Percentiles rank a stretch among this genome's conserved stretches.
phyloP scores from a whole-genome alignment of 495 filamentous ascomycete species.

The Hypoxylon cercidicola region DNA sequence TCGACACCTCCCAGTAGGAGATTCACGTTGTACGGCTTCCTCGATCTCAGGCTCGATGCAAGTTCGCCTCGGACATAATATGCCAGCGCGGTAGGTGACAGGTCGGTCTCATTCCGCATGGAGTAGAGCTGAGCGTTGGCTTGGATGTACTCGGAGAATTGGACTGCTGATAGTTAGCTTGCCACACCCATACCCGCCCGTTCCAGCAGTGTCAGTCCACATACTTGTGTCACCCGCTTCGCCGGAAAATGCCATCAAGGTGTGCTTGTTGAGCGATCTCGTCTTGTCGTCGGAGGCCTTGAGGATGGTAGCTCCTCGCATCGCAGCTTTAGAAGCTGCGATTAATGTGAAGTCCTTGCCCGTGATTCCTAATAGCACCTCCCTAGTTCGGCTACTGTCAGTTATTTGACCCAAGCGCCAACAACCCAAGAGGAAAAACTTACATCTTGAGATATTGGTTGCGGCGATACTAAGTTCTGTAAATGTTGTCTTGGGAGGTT shows the following conservation, averaged over 20 bases:
- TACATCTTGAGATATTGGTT: conserved; percentile 48
- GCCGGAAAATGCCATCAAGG: conserved; percentile 94
- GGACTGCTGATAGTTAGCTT: conserved; percentile 70
- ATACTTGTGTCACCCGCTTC: conserved; percentile 96
- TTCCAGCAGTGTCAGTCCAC: conserved; percentile 20
- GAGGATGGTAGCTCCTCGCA: conserved; percentile 95
- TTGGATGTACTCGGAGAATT: conserved; percentile 99
- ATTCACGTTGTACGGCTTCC: conserved; percentile 95
- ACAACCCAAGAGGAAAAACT: not conserved
- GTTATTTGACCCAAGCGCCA: not conserved
- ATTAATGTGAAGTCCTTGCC: conserved; percentile 99
- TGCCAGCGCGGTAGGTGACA: conserved; percentile 86
- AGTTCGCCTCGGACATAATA: conserved; percentile 94
- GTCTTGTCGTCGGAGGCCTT: conserved; percentile 99
- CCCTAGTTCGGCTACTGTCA: conserved; percentile 65
- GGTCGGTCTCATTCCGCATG: conserved; percentile 94
- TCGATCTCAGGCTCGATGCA: conserved; percentile 86
- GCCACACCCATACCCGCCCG: conserved; percentile 2
- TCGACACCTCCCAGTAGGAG: conserved; percentile 93
- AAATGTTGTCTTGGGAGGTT: conserved; percentile 17
- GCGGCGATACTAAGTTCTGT: conserved; percentile 5
- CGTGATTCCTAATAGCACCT: conserved; percentile 97
- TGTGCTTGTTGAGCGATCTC: conserved; percentile 86
- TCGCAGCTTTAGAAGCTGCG: conserved; percentile 95
- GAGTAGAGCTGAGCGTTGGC: conserved; percentile 97